A percentile compares a stretch with the other conserved stretches of the same genome.
These are phyloP conservation scores for Murraya koenigii DNA, from an alignment of 345 rosid genomes.

Conservation along the genomic window DNA sequence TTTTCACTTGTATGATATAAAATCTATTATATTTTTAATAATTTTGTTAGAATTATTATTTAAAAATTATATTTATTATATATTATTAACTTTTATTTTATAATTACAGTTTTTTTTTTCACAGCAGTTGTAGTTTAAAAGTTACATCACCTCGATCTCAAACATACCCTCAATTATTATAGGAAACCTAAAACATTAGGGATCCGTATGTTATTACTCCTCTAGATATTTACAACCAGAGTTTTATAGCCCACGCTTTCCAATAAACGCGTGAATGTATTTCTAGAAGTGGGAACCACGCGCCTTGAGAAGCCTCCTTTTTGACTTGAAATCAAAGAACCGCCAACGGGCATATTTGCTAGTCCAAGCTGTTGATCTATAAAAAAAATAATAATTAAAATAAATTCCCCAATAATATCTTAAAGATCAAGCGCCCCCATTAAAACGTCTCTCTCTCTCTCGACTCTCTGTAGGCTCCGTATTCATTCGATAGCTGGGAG, in stretches of 20 bases:
- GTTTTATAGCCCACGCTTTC: not conserved
- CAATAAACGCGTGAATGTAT: not conserved
- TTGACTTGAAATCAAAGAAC: conserved; percentile 27
- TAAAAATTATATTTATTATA: too few species aligned
- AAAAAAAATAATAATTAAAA: conserved; percentile 7
- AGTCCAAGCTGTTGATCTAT: conserved; percentile 29
- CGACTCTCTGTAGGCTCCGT: not conserved
- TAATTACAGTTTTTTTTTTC: too few species aligned
- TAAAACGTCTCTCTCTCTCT: not conserved
- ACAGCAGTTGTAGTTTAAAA: too few species aligned
- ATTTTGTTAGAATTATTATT: too few species aligned
- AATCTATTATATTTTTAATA: too few species aligned
- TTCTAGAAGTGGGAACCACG: not conserved
- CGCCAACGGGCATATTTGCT: conserved; percentile 32
- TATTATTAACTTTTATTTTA: too few species aligned
- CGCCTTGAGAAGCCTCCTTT: not conserved
- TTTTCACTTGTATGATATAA: too few species aligned
- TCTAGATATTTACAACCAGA: too few species aligned
- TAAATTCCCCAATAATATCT: not conserved
- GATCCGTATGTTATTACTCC: too few species aligned
- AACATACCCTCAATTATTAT: too few species aligned
- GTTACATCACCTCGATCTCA: too few species aligned
- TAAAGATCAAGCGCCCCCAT: not conserved
- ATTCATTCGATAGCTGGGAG: not conserved
- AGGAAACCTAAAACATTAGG: too few species aligned